Percentiles rank a stretch among this genome's conserved stretches.
Evolutionary conservation across 768 basidiomycete species (phyloP).

Genomic region (Tulasnella calospora): DNA sequence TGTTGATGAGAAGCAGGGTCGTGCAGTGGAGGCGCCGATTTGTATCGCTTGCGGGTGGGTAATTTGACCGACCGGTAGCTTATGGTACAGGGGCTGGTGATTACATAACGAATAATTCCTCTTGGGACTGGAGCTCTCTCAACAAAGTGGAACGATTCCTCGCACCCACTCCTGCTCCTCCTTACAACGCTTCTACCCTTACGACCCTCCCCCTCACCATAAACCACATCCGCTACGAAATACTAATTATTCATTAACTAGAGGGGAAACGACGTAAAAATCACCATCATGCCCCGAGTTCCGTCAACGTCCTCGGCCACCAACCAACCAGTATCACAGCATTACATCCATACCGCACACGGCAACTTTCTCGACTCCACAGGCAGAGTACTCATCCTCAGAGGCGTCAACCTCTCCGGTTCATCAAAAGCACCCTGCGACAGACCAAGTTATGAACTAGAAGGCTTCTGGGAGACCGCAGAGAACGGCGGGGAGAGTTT

Average conservation of each 20-base stretch:
- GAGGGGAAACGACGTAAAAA: not conserved
- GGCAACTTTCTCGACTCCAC: constrained; percentile 67
- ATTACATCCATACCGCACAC: constrained; percentile 61
- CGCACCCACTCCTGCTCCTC: not conserved
- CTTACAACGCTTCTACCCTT: not conserved
- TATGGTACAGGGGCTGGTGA: constrained; percentile 1
- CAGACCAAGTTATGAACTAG: constrained; percentile 60
- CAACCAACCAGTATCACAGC: constrained; percentile 42
- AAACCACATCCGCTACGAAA: not conserved
- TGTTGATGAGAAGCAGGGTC: not conserved
- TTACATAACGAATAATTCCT: constrained; percentile 8
- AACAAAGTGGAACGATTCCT: constrained; percentile 11
- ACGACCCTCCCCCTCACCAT: not conserved
- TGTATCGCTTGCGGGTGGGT: not conserved
- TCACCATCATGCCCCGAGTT: constrained; percentile 47
- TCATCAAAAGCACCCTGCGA: constrained; percentile 78
- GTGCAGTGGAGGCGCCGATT: not conserved
- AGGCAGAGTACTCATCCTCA: constrained; percentile 73
- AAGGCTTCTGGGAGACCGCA: constrained; percentile 78
- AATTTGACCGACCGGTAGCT: constrained; percentile 5
- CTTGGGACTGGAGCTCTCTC: constrained; percentile 5
- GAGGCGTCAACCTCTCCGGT: constrained; percentile 93
- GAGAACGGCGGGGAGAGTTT: constrained; percentile 63
- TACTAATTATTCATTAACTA: not conserved
- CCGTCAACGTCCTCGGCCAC: constrained; percentile 59